Conservation (phyloP, 2,329 filamentous ascomycete species). For the Metarhizium guizhouense region DNA sequence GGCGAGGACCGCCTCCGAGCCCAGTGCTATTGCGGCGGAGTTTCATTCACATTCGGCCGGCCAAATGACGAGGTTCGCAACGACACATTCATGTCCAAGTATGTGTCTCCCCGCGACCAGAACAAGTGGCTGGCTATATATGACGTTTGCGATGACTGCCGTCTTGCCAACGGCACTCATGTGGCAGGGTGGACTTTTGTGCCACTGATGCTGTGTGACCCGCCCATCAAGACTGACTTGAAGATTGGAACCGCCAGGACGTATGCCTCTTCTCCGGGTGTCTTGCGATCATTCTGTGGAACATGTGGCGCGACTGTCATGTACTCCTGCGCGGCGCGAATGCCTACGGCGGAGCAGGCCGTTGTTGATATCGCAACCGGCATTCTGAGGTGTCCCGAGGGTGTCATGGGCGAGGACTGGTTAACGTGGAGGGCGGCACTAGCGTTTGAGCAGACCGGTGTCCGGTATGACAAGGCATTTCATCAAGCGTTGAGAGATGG, state of each 20-base stretch:
- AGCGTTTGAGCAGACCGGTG: slow-evolving; percentile 24
- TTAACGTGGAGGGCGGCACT: slow-evolving; percentile 34
- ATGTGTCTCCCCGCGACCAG: slow-evolving; percentile 26
- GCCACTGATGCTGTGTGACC: slow-evolving; percentile 26
- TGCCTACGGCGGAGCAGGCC: slow-evolving; percentile 19
- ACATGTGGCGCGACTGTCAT: slow-evolving; percentile 37
- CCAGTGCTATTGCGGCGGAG: slow-evolving; percentile 37
- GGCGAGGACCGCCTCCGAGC: slow-evolving; percentile 32
- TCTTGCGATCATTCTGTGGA: slow-evolving; percentile 35
- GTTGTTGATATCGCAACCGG: slow-evolving; percentile 35
- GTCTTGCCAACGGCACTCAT: slow-evolving; percentile 32
- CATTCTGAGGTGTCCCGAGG: slow-evolving; percentile 34
- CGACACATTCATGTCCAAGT: slow-evolving; percentile 21
- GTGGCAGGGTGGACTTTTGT: slow-evolving; percentile 33
- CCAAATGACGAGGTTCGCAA: slow-evolving; percentile 23
- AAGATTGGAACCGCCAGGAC: slow-evolving; percentile 33
- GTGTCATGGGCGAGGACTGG: slow-evolving; percentile 35
- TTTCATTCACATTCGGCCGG: slow-evolving; percentile 35
- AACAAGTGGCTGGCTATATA: slow-evolving; percentile 33
- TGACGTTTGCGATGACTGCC: slow-evolving; percentile 36
- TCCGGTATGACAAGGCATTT: slow-evolving; percentile 27
- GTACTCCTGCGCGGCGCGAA: slow-evolving; percentile 19
- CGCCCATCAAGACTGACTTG: slow-evolving; percentile 26
- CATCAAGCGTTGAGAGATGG: slow-evolving; percentile 25
- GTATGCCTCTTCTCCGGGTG: slow-evolving; percentile 28